These are phyloP conservation scores for Aspergillus texensis DNA, from an alignment of 2,329 filamentous ascomycete genomes.

Conservation along the genomic window DNA sequence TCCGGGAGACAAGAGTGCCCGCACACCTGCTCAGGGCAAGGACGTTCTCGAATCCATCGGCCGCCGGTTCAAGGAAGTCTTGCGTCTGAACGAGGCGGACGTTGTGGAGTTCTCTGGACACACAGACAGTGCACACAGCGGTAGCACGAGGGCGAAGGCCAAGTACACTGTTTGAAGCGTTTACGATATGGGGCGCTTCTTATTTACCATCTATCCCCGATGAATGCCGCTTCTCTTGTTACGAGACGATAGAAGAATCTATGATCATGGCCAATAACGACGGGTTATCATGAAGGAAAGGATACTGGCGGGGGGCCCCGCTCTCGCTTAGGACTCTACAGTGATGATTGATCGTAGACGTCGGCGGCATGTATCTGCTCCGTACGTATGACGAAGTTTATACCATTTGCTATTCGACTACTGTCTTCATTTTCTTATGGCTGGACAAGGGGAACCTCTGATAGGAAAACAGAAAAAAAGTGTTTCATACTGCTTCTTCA, in stretches of 20 bases:
- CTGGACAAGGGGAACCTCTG: constrained; percentile 10
- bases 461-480: constrained; percentile 10
- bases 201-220: constrained; percentile 21
- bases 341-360: constrained; percentile 31
- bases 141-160: constrained; percentile 92
- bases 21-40: constrained; percentile 78
- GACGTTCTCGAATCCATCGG: constrained; percentile 85
- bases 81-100: constrained; percentile 77
- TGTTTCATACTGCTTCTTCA: constrained; percentile 2
- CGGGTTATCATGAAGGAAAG: constrained; percentile 16
- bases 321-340: constrained; percentile 21
- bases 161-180: constrained; percentile 77
- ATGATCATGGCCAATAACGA: constrained; percentile 22
- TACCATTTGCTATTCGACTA: constrained; percentile 27
- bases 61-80: constrained; percentile 86
- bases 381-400: constrained; percentile 31
- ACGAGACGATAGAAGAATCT: constrained; percentile 20
- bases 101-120: constrained; percentile 93
- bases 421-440: constrained; percentile 13
- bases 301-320: constrained; percentile 12
- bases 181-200: constrained; percentile 8
- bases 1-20: constrained; percentile 73
- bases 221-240: constrained; percentile 19
- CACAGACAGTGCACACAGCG: constrained; percentile 88
- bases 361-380: constrained; percentile 36